Evolutionary conservation across 371 early-diverging fungal species (phyloP), one percentile per base, ranked within the genome.

Genomic region (Mortierella sp.): DNA sequence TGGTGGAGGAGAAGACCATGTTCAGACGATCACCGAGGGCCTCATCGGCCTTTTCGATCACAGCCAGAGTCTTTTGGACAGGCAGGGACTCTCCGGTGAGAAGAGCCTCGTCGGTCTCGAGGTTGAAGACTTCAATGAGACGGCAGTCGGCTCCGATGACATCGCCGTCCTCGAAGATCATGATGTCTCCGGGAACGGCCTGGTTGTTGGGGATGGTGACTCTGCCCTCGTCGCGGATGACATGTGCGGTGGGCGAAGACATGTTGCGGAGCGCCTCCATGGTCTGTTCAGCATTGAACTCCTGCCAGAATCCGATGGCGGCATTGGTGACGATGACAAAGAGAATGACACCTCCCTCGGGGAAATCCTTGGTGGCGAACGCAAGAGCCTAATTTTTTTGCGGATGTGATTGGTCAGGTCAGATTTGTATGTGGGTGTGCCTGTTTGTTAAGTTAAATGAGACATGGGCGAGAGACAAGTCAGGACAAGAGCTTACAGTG

Each of bases 101-200:
- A 50, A 97, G 88, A 37, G 95, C 93, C 85, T 97, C 97, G 78
- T 97, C 94, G 10, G 95, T 89, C 81, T 96, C 95, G 21, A 98
- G 88, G 75, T 97, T 96, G 44, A 96, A 92, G 13, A 93, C 88
- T 74, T 96, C 94, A 76, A 95, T 89, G 26, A 98, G 87, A 61
- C 97, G 93, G 43, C 94, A 90, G 86, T 98, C 98, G 28, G 98
- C 98, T 34, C 95, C 95, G 57, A 97, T 92, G 10, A 94, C 94
- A 78, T 97, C 97, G 59, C 98, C 97, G 80, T 94, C 94, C 81
- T 96, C 95, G 37, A 98, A 88, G 34, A 94, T 89, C 44, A 98
- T 88, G 34, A 98, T 83, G 84, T 98, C 98, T 34, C 98, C 98
- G 26, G 96, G 96, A 2, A 97, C 97, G 13, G 98, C 81, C 31